Base-by-base conservation (phyloP, 257 asterid genomes). In the Przewalskia tangutica region DNA sequence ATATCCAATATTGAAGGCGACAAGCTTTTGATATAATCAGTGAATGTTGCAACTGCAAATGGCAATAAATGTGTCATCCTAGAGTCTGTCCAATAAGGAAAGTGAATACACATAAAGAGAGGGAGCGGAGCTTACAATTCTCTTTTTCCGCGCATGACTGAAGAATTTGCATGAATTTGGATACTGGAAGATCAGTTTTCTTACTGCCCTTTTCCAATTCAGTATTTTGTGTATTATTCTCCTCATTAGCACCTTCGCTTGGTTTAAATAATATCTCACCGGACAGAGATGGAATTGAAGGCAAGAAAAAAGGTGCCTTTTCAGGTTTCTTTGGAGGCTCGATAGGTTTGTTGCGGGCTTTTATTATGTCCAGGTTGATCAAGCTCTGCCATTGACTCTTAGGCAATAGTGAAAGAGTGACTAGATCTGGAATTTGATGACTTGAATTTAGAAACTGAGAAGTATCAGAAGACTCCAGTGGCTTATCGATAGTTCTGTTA, bases 301-400 rank as follows among this genome's bases (percentile, higher is more conserved):
- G 98, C 84, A 92, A 85, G 91, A 93, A 95, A 84, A 95, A 95
- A 18, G 98, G 98, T 42, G 97, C 95, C 89, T 89, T 93, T 82
- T 93, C 98, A 18, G 98, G 98, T 86, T 95, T 95, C 83, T 95
- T 95, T 6, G 98, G 98, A 65, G 98, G 97, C 86, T 95, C 98
- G 76, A 95, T 89, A n/a, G 97, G 98, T 89, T 95, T 93, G 88
- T 95, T 93, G 84, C 98, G 88, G 67, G 89, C 95, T 86, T 90
- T 95, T 82, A 95, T 95, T 77, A 93, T 87, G 86, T 95, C 98
- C 82, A 95, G 89, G 87, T 93, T 95, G 89, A 93, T 84, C 94
- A 95, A 88, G 89, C 98, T 91, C 85, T 95, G 98, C 98, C 98
- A 95, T 89, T 93, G 97, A 82, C 94, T 90, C 90, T 92, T 92